A percentile compares a stretch with the other conserved stretches of the same genome.
phyloP scores from a whole-genome alignment of 2,329 filamentous ascomycete genomes.

The Colletotrichum echinochloae region DNA sequence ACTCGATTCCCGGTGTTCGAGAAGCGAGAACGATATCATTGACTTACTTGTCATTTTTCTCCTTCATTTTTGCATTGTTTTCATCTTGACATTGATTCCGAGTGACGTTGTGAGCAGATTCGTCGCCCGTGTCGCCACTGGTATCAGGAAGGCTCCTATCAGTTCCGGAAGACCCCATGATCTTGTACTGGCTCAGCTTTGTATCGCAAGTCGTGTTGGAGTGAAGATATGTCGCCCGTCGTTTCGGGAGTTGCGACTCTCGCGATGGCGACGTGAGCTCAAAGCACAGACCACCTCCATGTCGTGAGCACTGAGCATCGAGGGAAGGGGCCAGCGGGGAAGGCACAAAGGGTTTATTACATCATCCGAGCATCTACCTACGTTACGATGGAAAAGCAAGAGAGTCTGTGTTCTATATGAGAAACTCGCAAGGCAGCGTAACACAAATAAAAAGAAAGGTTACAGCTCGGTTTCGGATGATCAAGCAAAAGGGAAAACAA shows the following conservation, averaged over 20 bases:
- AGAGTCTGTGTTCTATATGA: not conserved
- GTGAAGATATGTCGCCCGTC: not conserved
- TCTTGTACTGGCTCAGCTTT: rapidly evolving
- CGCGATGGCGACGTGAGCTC: not conserved
- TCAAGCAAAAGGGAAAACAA: not conserved
- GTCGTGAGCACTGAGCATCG: not conserved
- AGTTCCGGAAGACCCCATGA: rapidly evolving
- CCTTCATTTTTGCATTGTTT: rapidly evolving
- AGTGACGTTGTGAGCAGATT: rapidly evolving
- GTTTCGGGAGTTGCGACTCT: not conserved
- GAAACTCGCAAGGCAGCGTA: not conserved
- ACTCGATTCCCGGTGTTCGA: rapidly evolving
- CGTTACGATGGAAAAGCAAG: too few relatives aligned
- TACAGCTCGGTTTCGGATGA: too few relatives aligned
- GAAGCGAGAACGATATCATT: rapidly evolving
- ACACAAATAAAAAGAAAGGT: too few relatives aligned
- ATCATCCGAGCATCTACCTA: too few relatives aligned
- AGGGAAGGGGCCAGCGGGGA: not conserved
- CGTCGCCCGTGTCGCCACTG: too few relatives aligned
- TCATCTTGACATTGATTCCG: rapidly evolving
- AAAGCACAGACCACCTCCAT: constrained; percentile 3
- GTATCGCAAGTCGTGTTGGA: not conserved
- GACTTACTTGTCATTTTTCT: not conserved
- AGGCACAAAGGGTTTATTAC: not conserved
- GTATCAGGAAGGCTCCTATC: rapidly evolving